These are phyloP conservation scores for Penicillium pulvis DNA, from an alignment of 495 filamentous ascomycete species.

Conservation along the genomic window DNA sequence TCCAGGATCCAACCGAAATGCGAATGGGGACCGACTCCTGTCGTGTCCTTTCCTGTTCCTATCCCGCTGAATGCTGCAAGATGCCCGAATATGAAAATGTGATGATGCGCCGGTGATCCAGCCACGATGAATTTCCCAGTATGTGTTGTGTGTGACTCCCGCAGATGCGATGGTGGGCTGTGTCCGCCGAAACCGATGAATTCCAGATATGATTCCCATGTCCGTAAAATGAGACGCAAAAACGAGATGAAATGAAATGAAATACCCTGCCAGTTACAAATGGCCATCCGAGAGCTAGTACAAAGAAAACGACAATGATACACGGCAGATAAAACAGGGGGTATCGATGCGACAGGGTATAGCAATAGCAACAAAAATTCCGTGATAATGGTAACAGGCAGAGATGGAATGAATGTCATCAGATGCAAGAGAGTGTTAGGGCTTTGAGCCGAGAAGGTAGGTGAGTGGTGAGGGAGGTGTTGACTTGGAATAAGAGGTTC, in stretches of 20 bases:
- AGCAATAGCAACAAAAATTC: slow-evolving; percentile 24
- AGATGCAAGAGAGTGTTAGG: slow-evolving; percentile 21
- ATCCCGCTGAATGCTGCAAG: slow-evolving; percentile 9
- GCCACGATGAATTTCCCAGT: slow-evolving; percentile 26
- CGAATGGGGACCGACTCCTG: neutral
- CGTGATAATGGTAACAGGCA: slow-evolving; percentile 17
- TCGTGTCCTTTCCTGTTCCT: neutral
- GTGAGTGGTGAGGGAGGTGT: neutral
- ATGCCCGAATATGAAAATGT: slow-evolving; percentile 12
- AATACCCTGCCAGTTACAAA: slow-evolving; percentile 15
- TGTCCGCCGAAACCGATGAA: slow-evolving; percentile 16
- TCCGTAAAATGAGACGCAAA: slow-evolving; percentile 10
- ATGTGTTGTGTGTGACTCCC: slow-evolving; percentile 25
- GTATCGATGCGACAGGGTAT: slow-evolving; percentile 29
- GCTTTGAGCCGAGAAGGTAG: neutral
- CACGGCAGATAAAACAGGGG: slow-evolving; percentile 25
- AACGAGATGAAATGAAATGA: slow-evolving; percentile 5
- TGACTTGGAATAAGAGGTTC: neutral
- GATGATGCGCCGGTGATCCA: slow-evolving; percentile 31
- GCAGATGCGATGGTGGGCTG: slow-evolving; percentile 27
- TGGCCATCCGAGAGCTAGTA: slow-evolving; percentile 1
- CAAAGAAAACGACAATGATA: slow-evolving; percentile 10
- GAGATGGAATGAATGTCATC: slow-evolving; percentile 22
- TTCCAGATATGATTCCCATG: slow-evolving; percentile 15
- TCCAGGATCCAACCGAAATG: neutral